A percentile compares a stretch with the other conserved stretches of the same genome.
phyloP scores from a whole-genome alignment of 1,284 basidiomycete genomes.

The Apiotrichum akiyoshidainum region DNA sequence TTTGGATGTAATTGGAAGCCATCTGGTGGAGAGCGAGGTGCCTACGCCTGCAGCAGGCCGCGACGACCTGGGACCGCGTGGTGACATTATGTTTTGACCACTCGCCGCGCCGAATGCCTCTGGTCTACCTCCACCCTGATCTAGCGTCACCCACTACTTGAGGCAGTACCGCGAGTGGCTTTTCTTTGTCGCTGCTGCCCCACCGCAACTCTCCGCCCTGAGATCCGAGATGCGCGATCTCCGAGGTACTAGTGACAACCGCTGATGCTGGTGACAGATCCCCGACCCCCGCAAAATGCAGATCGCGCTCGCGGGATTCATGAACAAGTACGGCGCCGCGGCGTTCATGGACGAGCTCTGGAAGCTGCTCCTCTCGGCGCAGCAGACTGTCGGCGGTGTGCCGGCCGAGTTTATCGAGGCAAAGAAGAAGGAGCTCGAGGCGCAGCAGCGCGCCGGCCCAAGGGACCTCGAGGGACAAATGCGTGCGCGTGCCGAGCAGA shows the following conservation, averaged over 20 bases:
- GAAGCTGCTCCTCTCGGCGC: slow-evolving; percentile 85
- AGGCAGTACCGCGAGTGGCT: too few relatives aligned
- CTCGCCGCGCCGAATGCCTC: too few relatives aligned
- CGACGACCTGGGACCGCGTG: too few relatives aligned
- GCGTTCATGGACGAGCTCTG: slow-evolving; percentile 85
- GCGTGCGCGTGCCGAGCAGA: slow-evolving; percentile 17
- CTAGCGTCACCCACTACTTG: too few relatives aligned
- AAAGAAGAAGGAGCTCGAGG: slow-evolving; percentile 90
- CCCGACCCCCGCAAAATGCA: slow-evolving; percentile 95
- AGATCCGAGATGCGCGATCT: background rate
- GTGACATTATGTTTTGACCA: too few relatives aligned
- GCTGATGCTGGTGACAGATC: slow-evolving; percentile 55
- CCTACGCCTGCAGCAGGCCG: too few relatives aligned
- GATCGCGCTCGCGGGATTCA: slow-evolving; percentile 86
- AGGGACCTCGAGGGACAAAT: slow-evolving; percentile 15
- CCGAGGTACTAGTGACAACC: background rate
- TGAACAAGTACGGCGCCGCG: slow-evolving; percentile 63
- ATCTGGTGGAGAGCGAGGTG: too few relatives aligned
- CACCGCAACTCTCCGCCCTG: too few relatives aligned
- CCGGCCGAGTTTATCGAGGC: slow-evolving; percentile 90
- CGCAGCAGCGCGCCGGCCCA: slow-evolving; percentile 59
- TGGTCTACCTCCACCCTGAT: too few relatives aligned
- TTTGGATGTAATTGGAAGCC: too few relatives aligned
- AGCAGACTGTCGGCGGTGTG: slow-evolving; percentile 81
- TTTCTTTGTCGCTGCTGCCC: too few relatives aligned